phyloP scores from a whole-genome alignment of 2,329 filamentous ascomycete genomes.

The Sordariomycetes sp. region DNA sequence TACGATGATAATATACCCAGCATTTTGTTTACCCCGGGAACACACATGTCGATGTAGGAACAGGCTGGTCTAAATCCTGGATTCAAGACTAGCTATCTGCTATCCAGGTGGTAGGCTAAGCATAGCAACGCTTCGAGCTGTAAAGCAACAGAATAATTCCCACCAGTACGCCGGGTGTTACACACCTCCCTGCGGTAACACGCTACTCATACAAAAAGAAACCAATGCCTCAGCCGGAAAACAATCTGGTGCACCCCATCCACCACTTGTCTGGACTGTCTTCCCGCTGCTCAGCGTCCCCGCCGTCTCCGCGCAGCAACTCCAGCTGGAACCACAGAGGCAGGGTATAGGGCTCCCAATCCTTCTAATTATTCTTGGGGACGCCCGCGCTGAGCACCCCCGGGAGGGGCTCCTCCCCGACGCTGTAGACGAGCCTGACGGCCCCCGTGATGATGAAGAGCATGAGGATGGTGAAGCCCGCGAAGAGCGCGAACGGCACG shows the following conservation, averaged over 20 bases:
- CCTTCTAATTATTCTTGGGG: constrained; percentile 39
- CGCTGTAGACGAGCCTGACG: constrained; percentile 68
- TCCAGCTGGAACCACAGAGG: not conserved
- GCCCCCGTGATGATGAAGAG: constrained; percentile 58
- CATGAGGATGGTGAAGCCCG: constrained; percentile 60
- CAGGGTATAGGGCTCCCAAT: not conserved
- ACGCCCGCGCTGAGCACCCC: constrained; percentile 96
- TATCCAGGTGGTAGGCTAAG: not conserved
- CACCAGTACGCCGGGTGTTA: not conserved
- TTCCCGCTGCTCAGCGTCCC: no score
- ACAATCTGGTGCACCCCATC: not conserved
- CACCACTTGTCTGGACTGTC: not conserved
- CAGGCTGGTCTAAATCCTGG: no score
- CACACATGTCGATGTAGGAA: no score
- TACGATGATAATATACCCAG: not conserved
- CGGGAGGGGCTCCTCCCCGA: constrained; percentile 80
- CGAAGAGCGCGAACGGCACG: constrained; percentile 78
- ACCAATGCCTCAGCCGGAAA: not conserved
- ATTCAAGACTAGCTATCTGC: not conserved
- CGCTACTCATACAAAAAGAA: constrained; percentile 4
- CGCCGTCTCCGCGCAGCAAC: not conserved
- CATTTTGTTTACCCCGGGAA: not conserved
- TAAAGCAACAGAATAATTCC: not conserved
- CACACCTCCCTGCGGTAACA: not conserved
- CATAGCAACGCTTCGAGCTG: not conserved